These are phyloP conservation scores for Pseudopithomyces chartarum DNA, from an alignment of 2,329 filamentous ascomycete species.

Conservation along the genomic window DNA sequence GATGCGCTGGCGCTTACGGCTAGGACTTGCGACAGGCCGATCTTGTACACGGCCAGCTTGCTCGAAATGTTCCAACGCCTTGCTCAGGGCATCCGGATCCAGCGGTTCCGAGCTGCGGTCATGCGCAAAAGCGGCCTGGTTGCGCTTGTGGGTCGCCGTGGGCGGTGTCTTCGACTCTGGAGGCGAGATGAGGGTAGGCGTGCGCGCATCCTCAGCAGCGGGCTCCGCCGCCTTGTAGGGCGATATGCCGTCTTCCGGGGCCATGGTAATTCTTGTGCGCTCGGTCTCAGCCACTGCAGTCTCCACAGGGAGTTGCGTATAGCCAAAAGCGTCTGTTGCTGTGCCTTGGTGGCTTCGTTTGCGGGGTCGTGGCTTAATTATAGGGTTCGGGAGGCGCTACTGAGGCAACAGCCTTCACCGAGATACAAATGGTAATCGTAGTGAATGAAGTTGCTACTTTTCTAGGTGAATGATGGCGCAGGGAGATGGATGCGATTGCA, in stretches of 20 bases:
- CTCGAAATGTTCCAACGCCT: conserved; percentile 66
- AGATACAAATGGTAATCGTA: background rate
- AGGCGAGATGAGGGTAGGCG: conserved; percentile 58
- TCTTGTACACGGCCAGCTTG: conserved; percentile 63
- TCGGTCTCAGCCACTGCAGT: background rate
- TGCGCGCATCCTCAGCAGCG: conserved; percentile 40
- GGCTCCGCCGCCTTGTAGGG: conserved; percentile 22
- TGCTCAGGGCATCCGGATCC: conserved; percentile 63
- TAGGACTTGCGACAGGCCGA: conserved; percentile 67
- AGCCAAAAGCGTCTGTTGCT: conserved; percentile 1
- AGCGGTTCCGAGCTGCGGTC: conserved; percentile 57
- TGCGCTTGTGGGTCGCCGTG: conserved; percentile 57
- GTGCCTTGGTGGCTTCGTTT: conserved; percentile 11
- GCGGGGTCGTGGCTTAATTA: conserved; percentile 10
- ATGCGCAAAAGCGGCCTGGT: conserved; percentile 40
- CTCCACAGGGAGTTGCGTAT: background rate
- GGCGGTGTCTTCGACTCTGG: conserved; percentile 66
- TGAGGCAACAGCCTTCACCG: background rate
- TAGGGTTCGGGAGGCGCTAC: conserved; percentile 20
- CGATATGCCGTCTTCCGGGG: conserved; percentile 19
- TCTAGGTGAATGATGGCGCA: no score
- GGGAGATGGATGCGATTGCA: background rate
- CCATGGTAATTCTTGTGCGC: conserved; percentile 23
- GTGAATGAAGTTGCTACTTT: no score
- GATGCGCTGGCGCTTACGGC: conserved; percentile 69